A percentile compares a stretch with the other conserved stretches of the same genome.
phyloP scores from a whole-genome alignment of 345 rosid species.

The Turnera subulata region DNA sequence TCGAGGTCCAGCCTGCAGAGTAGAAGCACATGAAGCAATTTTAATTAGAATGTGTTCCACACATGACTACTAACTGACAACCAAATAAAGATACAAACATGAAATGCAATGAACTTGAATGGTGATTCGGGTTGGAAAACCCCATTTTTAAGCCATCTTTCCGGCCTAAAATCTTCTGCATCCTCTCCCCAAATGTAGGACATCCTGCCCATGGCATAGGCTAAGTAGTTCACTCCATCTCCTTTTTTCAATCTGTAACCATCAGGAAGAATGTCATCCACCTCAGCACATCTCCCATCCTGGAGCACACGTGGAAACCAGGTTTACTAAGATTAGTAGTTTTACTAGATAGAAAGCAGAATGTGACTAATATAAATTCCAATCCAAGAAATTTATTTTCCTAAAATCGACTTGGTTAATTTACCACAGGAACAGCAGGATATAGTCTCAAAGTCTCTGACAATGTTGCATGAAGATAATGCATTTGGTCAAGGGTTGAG shows the following conservation, averaged over 20 bases:
- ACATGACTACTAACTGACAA: background rate
- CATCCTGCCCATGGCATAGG: conserved; percentile 88
- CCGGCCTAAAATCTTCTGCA: conserved; percentile 59
- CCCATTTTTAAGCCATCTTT: conserved; percentile 73
- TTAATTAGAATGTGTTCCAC: background rate
- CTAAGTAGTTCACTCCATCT: conserved; percentile 47
- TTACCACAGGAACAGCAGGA: conserved; percentile 65
- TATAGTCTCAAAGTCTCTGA: conserved; percentile 73
- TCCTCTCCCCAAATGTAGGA: conserved; percentile 68
- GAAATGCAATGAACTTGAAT: conserved; percentile 66
- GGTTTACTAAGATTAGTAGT: background rate
- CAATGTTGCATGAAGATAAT: conserved; percentile 74
- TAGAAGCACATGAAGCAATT: background rate
- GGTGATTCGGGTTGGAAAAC: conserved; percentile 59
- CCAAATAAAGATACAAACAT: conserved; percentile 21
- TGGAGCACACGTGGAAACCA: conserved; percentile 16
- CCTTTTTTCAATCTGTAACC: conserved; percentile 59
- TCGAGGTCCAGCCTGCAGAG: conserved; percentile 73
- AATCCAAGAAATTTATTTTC: background rate
- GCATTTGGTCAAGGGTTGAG: conserved; percentile 49
- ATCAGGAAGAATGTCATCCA: conserved; percentile 67
- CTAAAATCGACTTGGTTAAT: background rate
- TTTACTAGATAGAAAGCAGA: too few relatives aligned
- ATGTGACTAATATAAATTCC: too few relatives aligned
- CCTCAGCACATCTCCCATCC: conserved; percentile 60